Evolutionary conservation across 345 rosid species (phyloP).

Genomic region (Crucihimalaya himalaica): DNA sequence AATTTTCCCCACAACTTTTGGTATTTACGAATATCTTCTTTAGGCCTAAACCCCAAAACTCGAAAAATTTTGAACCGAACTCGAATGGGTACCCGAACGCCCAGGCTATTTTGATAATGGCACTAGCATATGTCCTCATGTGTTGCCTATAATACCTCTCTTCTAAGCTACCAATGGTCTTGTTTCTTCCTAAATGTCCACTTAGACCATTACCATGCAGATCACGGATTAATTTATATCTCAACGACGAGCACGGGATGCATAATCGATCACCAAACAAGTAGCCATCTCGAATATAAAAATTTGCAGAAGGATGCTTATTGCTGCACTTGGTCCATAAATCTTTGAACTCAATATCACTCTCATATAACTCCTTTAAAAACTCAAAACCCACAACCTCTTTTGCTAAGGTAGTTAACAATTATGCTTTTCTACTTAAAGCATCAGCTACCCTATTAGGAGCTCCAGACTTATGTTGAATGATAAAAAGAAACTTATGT

Average conservation of each 20-base stretch:
- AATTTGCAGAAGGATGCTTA: background rate
- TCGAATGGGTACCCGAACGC: too few species aligned
- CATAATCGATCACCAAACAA: background rate
- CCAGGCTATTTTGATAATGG: too few species aligned
- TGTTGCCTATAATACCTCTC: too few species aligned
- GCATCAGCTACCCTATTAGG: constrained; percentile 6
- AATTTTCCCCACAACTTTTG: too few species aligned
- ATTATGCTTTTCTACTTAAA: background rate
- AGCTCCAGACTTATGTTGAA: background rate
- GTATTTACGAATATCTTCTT: too few species aligned
- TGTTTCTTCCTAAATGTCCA: too few species aligned
- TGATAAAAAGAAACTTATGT: background rate
- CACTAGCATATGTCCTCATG: too few species aligned
- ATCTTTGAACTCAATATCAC: background rate
- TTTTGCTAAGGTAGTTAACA: background rate
- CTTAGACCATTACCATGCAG: too few species aligned
- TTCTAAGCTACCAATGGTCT: too few species aligned
- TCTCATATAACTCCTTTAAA: background rate
- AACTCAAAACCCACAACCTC: background rate
- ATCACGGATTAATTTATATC: background rate
- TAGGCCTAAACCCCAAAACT: too few species aligned
- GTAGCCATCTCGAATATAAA: background rate
- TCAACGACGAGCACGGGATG: background rate
- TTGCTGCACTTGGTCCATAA: background rate
- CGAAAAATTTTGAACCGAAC: too few species aligned